phyloP scores from a whole-genome alignment of 2,329 filamentous ascomycete genomes.

The Leptographium procerum region DNA sequence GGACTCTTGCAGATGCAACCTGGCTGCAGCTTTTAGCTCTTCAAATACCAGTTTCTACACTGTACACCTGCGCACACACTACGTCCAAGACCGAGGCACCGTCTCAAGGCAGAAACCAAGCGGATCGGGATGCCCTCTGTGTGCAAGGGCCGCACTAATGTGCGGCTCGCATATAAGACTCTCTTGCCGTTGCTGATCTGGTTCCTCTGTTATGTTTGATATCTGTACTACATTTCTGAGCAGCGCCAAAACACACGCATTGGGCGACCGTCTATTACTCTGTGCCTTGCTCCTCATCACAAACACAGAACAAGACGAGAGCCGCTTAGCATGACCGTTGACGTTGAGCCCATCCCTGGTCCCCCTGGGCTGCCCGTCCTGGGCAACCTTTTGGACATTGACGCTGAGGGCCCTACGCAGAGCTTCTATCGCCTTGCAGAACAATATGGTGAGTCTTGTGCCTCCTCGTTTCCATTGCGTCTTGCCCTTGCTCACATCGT shows the following conservation, averaged over 20 bases:
- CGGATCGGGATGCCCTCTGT: no score
- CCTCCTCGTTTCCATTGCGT: background rate
- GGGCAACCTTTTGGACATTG: slow-evolving; percentile 54
- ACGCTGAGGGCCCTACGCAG: slow-evolving; percentile 42
- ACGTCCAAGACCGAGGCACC: background rate
- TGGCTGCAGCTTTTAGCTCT: background rate
- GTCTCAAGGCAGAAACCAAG: no score
- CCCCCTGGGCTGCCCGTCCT: slow-evolving; percentile 53
- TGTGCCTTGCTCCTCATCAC: no score
- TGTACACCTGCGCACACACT: no score
- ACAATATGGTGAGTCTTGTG: slow-evolving; percentile 43
- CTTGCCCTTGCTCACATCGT: background rate
- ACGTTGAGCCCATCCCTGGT: slow-evolving; percentile 38
- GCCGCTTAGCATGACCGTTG: background rate
- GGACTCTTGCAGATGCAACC: background rate
- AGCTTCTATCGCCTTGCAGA: slow-evolving; percentile 48
- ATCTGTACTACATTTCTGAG: no score
- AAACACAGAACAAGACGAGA: background rate
- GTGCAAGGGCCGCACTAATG: no score
- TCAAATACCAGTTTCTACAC: background rate
- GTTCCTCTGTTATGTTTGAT: no score
- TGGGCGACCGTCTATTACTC: no score
- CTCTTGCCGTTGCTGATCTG: no score
- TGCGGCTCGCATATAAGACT: no score
- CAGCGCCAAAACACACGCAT: no score